A percentile compares a stretch with the other conserved stretches of the same genome.
Conservation (phyloP, 108 stramenopile species). For the Cyclotella sp. region DNA sequence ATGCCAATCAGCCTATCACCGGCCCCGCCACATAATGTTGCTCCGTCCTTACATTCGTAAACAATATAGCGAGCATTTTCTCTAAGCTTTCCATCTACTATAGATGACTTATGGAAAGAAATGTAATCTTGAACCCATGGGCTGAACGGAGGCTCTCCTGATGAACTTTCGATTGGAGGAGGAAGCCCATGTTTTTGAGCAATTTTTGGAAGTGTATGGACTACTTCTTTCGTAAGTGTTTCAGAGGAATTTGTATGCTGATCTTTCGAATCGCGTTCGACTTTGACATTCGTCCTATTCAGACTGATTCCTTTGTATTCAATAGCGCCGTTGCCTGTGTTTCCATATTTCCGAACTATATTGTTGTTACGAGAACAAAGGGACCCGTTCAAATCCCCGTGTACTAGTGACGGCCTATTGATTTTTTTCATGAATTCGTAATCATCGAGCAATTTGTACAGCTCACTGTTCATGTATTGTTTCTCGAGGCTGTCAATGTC, state of each 20-base stretch:
- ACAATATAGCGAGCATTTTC: not conserved
- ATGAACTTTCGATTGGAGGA: not conserved
- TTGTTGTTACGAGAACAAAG: slow-evolving; percentile 3
- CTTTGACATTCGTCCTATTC: no score
- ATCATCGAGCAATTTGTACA: slow-evolving; percentile 15
- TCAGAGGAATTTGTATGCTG: not conserved
- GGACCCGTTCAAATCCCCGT: not conserved
- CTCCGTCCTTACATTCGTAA: not conserved
- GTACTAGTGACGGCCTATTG: slow-evolving; percentile 6
- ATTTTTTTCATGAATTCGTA: slow-evolving; percentile 1
- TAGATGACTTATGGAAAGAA: not conserved
- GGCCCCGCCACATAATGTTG: not conserved
- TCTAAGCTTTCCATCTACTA: not conserved
- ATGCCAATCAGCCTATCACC: slow-evolving; percentile 9
- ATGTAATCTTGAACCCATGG: slow-evolving; percentile 16
- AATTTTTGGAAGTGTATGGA: no score
- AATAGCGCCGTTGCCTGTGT: not conserved
- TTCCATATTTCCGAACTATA: not conserved
- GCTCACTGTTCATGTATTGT: slow-evolving; percentile 1
- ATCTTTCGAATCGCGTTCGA: no score
- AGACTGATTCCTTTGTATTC: no score
- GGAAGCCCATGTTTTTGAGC: no score
- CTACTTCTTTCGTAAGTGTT: not conserved
- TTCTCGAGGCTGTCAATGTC: slow-evolving; percentile 7
- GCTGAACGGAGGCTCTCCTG: not conserved